These are phyloP conservation scores for Incumbomyces lentus DNA, from an alignment of 2,329 filamentous ascomycete genomes.

Conservation along the genomic window DNA sequence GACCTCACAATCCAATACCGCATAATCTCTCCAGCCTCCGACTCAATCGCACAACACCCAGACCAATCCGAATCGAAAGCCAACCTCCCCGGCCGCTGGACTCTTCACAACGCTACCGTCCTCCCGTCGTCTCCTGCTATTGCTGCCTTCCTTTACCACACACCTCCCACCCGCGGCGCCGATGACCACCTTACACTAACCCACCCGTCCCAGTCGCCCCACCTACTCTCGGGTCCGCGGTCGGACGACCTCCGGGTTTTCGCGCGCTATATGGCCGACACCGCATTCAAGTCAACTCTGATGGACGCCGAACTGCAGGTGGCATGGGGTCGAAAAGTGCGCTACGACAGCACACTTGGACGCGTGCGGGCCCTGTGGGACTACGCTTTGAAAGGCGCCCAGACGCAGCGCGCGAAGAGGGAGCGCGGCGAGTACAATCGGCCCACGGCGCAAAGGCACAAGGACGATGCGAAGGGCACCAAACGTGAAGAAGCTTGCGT, in stretches of 20 bases:
- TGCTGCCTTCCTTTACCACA: neutral
- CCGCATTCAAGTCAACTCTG: neutral
- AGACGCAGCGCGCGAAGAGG: slow-evolving; percentile 3
- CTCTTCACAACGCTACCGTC: neutral
- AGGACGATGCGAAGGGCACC: too few relatives aligned
- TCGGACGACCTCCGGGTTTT: neutral
- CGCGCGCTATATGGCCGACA: slow-evolving; percentile 1
- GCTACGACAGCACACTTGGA: slow-evolving; percentile 1
- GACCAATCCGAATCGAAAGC: neutral
- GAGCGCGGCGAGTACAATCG: slow-evolving; percentile 6
- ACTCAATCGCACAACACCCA: neutral
- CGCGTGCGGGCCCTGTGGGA: neutral
- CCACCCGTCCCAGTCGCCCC: neutral
- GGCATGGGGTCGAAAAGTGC: neutral
- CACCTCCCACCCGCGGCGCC: neutral
- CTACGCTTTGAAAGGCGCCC: slow-evolving; percentile 1
- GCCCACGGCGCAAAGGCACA: neutral
- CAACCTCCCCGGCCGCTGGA: neutral
- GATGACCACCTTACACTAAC: neutral
- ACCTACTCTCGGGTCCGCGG: neutral
- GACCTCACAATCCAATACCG: slow-evolving; percentile 7
- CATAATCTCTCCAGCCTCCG: neutral
- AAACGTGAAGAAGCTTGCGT: too few relatives aligned
- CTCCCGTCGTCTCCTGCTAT: neutral
- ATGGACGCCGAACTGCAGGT: slow-evolving; percentile 6